Percentiles rank a stretch among this genome's conserved stretches.
Evolutionary conservation across 768 basidiomycete genomes (phyloP).

Genomic region (Tulasnella sp.): DNA sequence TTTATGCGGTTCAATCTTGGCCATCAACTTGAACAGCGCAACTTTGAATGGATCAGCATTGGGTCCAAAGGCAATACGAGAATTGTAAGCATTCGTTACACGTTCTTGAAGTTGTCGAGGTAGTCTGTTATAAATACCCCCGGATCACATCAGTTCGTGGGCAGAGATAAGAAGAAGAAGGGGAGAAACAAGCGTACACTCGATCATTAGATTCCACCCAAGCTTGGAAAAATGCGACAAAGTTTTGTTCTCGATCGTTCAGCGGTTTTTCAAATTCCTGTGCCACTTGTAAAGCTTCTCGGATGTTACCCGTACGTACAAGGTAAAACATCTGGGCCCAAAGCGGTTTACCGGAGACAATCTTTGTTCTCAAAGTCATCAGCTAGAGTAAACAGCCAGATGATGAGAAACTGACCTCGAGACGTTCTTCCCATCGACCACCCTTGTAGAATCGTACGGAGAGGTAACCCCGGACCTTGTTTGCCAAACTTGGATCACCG

Average conservation of each 20-base stretch:
- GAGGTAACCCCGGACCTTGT: conserved; percentile 82
- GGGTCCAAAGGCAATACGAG: conserved; percentile 79
- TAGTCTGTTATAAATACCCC: conserved; percentile 19
- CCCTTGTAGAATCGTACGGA: conserved; percentile 66
- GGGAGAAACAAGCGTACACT: conserved; percentile 35
- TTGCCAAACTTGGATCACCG: conserved; percentile 78
- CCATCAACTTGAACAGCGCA: conserved; percentile 90
- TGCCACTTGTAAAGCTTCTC: conserved; percentile 72
- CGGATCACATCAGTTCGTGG: not conserved
- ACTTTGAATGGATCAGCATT: conserved; percentile 92
- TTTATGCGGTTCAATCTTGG: conserved; percentile 71
- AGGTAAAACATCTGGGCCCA: conserved; percentile 95
- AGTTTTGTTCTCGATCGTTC: conserved; percentile 66
- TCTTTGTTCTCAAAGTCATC: conserved; percentile 30
- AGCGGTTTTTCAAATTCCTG: conserved; percentile 53
- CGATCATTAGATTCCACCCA: conserved; percentile 75
- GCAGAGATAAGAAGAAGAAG: not conserved
- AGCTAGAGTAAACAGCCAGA: not conserved
- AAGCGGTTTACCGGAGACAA: conserved; percentile 73
- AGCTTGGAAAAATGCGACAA: conserved; percentile 66
- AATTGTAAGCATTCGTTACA: conserved; percentile 37
- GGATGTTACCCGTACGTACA: conserved; percentile 67
- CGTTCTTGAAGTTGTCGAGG: conserved; percentile 42
- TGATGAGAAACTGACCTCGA: conserved; percentile 49
- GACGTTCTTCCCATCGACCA: conserved; percentile 71